Base-by-base conservation (phyloP, 1,284 basidiomycete species). In the Cerrena zonata region DNA sequence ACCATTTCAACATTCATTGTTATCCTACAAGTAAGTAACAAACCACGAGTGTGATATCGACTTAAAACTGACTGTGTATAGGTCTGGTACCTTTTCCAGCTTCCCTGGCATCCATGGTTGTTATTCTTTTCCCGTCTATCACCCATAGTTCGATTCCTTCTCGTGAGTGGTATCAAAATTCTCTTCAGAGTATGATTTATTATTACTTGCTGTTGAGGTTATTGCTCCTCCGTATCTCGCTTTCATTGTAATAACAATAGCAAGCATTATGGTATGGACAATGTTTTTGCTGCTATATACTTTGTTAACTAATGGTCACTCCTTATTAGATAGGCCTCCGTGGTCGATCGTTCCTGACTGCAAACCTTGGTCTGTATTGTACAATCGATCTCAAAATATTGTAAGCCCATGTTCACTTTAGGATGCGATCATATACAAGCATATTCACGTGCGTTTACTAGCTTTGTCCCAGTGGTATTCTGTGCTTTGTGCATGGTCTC, bases 311-410 rank as follows among this genome's bases (percentile, higher is more conserved):
- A n/a, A n/a, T n/a, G n/a, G n/a, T n/a, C n/a, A n/a, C n/a, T n/a
- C n/a, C n/a, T n/a, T n/a, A n/a, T n/a, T n/a, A 78, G 76, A 53
- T 72, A 37, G 68, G 67, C 40, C 51, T 59, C 15, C 55, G 58
- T 47, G 52, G 64, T 39, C 68, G 72, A 11, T 57, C 67, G 2
- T 56, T 60, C 2, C 64, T 77, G 19, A 59, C 53, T 38, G 59
- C 65, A 3, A 62, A 64, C 43, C 78, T 75, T 58, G 74, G 75
- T 18, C 53, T 82, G 39, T 80, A 80, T 61, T 82, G 79, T 54
- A 70, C 72, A 1, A 61, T 73, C 19, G 56, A 61, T 26, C 52
- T 59, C 5, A 59, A 62, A 27, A 53, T 55, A 5, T 64, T 73
- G 79, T 80, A 56, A 53, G 75, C 53, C 18, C 19, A 21, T 15